Base-by-base conservation (phyloP, 2,329 filamentous ascomycete species). In the Hymenoscyphus fraxineus region DNA sequence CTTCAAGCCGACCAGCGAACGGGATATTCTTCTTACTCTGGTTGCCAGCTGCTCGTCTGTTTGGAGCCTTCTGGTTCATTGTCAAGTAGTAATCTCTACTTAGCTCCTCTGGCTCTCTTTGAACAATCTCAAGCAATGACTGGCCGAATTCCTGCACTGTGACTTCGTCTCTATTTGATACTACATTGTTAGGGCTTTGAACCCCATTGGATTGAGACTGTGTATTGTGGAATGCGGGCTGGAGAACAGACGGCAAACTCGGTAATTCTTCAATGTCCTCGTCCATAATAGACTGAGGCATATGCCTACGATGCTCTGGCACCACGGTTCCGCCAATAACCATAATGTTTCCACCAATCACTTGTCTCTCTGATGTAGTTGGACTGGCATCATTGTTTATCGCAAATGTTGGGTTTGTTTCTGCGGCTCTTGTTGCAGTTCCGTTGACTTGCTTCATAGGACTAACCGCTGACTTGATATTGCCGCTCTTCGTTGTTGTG, bases 51-150 rank as follows among this genome's bases (percentile, higher is more conserved):
- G 16, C 2, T 35, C 39, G 41, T 16, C 27, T 38, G 32, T 64
- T 69, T 19, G 62, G 57, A 27, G 64, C 61, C 27, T 67, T 67
- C 56, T 72, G 73, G 6, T 68, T 69, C 71, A 74, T 74, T 3
- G 70, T 73, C 12, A 47, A 57, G 15, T 70, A 66, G 59, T 66
- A 74, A 1, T n/a, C 39, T 64, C 70, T 65, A 9, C 66, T 68
- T 4, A 51, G 51, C 5, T 38, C 15, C 55, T 73, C 72, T 31
- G 64, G 55, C 15, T 39, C 60, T 27, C 16, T 6, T 55, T 72
- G 68, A 16, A 56, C 6, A 58, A 5, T 40, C 7, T 61, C 60
- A 9, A 59, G 22, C 32, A 35, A 19, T 2, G 16, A 59, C 40
- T 12, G 57, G 22, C 13, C 12, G 32, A 6, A 31, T 32, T 32